Base-by-base conservation (phyloP, 2,329 filamentous ascomycete genomes). In the Penicillium aurantiogriseum region DNA sequence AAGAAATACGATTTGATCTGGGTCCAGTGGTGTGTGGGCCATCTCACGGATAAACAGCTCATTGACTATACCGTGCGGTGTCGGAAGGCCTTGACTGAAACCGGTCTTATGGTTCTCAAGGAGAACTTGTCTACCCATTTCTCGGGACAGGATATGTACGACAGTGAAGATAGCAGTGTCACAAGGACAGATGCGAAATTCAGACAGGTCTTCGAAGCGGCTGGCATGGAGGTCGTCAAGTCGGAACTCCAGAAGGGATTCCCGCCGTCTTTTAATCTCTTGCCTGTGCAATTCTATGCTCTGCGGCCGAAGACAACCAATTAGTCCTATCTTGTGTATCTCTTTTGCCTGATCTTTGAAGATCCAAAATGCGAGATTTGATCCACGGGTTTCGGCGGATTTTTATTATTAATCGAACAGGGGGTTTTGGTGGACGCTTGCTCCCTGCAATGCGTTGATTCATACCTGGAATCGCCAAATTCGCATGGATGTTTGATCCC, bases 11-110 rank as follows among this genome's bases (percentile, higher is more conserved):
- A 92, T 70, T 73, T 96, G 45, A 86, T 97, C 59, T 96, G 91
- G 90, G 88, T 85, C 51, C 92, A 97, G 74, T 96, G 92, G 92
- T 97, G 92, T 73, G 75, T 93, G 8, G 89, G 90, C 25, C 88
- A 97, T 72, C 77, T 96, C 54, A 91, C 84, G 0, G 91, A 96
- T 70, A 75, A 74, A 8, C 86, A 95, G 71, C 71, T 97, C 4
- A 79, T 89, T 1, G 77, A 77, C 2, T 96, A 88, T 67, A 74
- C 97, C 17, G 65, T 76, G 55, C 80, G 84, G 27, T 90, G 90
- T 70, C 82, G 80, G 47, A 65, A 73, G 0, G 79, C 78, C 0
- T 66, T 88, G 59, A 65, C 72, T 47, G 54, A 73, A 19, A 69
- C 63, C 11, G 79, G 78, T 1, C 67, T 80, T 46, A 84, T 93